Evolutionary conservation across 352 stramenopile genomes (phyloP), one percentile per base, ranked within the genome.

Genomic region (Halophytophthora polymorphica): DNA sequence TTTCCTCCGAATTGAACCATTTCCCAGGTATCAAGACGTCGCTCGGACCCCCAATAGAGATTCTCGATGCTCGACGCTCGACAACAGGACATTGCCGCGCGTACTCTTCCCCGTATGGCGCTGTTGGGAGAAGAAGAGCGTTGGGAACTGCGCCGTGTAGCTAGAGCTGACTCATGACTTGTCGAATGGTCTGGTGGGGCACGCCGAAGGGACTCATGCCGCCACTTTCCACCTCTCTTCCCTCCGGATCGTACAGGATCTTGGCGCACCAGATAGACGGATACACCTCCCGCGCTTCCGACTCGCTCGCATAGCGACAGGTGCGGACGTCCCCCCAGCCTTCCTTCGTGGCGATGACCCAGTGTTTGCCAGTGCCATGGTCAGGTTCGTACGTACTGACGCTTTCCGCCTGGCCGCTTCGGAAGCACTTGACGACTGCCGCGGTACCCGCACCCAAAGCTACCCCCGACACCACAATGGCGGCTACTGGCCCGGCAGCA

Each of bases 331-430:
- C 64, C 12, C 43, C 38, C 6, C 44, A 52, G 3, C 53, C 59
- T 64, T 68, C 49, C 28, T 68, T 53, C 12, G 59, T 68, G 13
- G 59, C 59, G 6, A 68, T 28, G 2, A 68, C 13, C 59, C 59
- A 64, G 17, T 39, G 43, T 10, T 56, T 46, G 11, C 17, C 45
- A 13, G 2, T 12, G 11, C 38, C 34, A 3, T 23, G 13, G 21
- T 29, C 15, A 23, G 37, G 21, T 15, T 63, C 39, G 53, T 67
- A 63, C 17, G 53, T 53, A 58, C 29, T 61, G 15, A 51, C 8
- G 18, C 43, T 56, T 25, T 61, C 57, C 38, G 53, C 38, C 41
- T 66, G 57, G 6, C 44, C 48, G 38, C 57, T 66, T 1, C 57
- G 57, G 17, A 28, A 66, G 0, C 38, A 57, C 6, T 53, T 61